Percentiles rank a stretch among this genome's conserved stretches.
Evolutionary conservation across 495 filamentous ascomycete genomes (phyloP).

Genomic region (Penicillium silybi): DNA sequence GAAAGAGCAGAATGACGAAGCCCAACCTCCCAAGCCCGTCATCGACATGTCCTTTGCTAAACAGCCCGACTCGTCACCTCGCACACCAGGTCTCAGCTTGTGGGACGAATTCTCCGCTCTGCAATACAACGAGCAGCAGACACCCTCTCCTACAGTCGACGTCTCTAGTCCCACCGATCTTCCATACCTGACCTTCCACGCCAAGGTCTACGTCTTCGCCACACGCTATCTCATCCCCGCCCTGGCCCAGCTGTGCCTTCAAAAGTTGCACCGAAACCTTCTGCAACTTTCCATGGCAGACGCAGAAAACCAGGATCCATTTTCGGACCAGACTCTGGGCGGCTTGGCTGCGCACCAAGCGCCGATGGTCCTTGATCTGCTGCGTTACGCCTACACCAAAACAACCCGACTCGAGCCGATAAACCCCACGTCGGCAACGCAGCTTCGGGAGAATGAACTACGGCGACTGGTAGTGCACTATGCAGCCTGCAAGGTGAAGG

Average conservation of each 20-base stretch:
- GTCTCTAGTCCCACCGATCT: conserved; percentile 12
- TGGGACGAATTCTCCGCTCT: conserved; percentile 42
- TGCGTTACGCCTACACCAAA: conserved; percentile 41
- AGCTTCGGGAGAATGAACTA: conserved; percentile 45
- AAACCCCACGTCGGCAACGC: conserved; percentile 38
- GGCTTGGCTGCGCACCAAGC: conserved; percentile 27
- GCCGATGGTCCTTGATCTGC: conserved; percentile 37
- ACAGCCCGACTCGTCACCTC: conserved; percentile 27
- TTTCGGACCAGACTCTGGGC: conserved; percentile 13
- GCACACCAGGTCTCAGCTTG: conserved; percentile 32
- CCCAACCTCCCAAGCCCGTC: conserved; percentile 22
- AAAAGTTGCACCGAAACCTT: conserved; percentile 39
- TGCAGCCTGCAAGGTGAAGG: conserved; percentile 43
- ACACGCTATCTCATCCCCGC: conserved; percentile 43
- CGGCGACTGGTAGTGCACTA: conserved; percentile 42
- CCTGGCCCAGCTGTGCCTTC: conserved; percentile 42
- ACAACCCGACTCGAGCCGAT: conserved; percentile 44
- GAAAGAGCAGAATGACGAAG: conserved; percentile 1
- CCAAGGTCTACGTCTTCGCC: conserved; percentile 47
- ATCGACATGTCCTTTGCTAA: conserved; percentile 45
- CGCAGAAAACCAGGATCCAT: conserved; percentile 7
- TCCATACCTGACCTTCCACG: conserved; percentile 45
- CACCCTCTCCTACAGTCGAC: conserved; percentile 10
- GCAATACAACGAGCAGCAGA: conserved; percentile 30
- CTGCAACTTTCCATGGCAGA: conserved; percentile 27